A percentile compares a stretch with the other conserved stretches of the same genome.
Evolutionary conservation across 176 grass and related monocot species (phyloP).

Genomic region (Carex myosuroides): DNA sequence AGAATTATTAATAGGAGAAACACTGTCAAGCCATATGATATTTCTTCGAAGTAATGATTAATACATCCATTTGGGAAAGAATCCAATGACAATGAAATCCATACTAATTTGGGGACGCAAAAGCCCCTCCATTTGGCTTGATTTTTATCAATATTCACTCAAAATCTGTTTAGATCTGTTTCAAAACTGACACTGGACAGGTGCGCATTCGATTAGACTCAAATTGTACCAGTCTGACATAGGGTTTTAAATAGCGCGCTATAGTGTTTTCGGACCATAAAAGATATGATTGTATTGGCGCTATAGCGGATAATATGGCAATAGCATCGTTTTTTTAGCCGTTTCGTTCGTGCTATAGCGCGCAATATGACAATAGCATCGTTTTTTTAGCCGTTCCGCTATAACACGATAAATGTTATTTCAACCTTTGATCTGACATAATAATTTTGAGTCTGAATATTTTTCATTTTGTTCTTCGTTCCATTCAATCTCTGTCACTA

Average conservation of each 20-base stretch:
- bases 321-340: no score
- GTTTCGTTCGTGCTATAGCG: no score
- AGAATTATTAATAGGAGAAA: not conserved
- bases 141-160: not conserved
- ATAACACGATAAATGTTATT: no score
- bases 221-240: not conserved
- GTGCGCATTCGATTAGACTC: not conserved
- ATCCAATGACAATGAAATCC: not conserved
- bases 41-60: not conserved
- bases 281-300: no score
- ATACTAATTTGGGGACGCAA: not conserved
- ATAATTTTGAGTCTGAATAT: no score
- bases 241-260: no score
- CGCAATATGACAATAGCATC: no score
- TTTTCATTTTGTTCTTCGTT: not conserved
- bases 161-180: not conserved
- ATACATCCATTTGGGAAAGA: not conserved
- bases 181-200: not conserved
- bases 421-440: no score
- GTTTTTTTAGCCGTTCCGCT: no score
- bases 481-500: not conserved
- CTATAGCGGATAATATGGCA: no score
- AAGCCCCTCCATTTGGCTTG: not conserved
- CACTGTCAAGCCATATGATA: not conserved
- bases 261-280: no score